phyloP scores from a whole-genome alignment of 2,329 filamentous ascomycete genomes.

The Colletotrichum shisoi region DNA sequence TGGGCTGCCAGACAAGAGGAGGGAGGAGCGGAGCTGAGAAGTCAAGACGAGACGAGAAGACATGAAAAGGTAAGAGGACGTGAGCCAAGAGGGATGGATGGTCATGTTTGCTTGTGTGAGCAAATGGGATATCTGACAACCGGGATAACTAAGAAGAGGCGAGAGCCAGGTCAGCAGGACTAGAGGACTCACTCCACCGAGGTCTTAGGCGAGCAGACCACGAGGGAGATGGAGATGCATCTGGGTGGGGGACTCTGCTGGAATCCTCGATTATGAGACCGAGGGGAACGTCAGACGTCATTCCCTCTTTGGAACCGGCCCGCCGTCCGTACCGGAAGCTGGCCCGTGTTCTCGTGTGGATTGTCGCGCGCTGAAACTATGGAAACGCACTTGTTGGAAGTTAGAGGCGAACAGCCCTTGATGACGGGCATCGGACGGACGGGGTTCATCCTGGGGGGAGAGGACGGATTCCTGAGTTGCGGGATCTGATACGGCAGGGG shows the following conservation, averaged over 20 bases:
- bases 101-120: neutral
- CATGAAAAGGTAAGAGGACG: slow-evolving; percentile 3
- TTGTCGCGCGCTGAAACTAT: slow-evolving; percentile 38
- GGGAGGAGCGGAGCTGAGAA: too few relatives aligned
- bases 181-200: neutral
- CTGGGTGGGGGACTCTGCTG: neutral
- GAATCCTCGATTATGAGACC: neutral
- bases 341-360: slow-evolving; percentile 27
- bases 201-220: neutral
- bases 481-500: too few relatives aligned
- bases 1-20: slow-evolving; percentile 11
- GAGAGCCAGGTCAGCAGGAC: neutral
- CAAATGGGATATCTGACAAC: neutral
- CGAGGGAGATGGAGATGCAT: too few relatives aligned
- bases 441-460: slow-evolving; percentile 11
- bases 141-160: too few relatives aligned
- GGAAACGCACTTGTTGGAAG: slow-evolving; percentile 28
- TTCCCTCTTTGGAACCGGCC: neutral
- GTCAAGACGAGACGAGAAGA: slow-evolving; percentile 12
- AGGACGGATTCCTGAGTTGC: neutral
- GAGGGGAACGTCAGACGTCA: neutral
- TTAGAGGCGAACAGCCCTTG: slow-evolving; percentile 1
- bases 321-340: neutral
- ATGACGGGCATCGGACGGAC: neutral
- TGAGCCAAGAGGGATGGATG: too few relatives aligned